A percentile compares a stretch with the other conserved stretches of the same genome.
Conservation (phyloP, 805 yeast species). For the Ogataea saltuana region DNA sequence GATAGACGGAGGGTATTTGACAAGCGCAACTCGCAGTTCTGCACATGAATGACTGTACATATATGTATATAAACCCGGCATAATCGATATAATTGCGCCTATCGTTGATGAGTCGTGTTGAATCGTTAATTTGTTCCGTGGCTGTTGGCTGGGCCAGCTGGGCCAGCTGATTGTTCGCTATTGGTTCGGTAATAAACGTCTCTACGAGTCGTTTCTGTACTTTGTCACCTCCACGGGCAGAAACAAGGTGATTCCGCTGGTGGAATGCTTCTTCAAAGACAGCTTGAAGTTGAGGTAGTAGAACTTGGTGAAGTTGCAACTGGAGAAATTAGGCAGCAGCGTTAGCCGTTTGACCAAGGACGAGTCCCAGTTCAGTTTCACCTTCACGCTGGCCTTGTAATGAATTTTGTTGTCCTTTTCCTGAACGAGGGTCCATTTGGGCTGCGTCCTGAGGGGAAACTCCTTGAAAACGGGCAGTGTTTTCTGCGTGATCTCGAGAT, state of each 20-base stretch:
- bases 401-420: conserved; percentile 7
- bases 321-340: conserved; percentile 25
- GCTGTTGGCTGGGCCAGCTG: too few species aligned
- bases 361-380: conserved; percentile 20
- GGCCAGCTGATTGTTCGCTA: background rate
- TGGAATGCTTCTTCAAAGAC: conserved; percentile 19
- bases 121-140: too few species aligned
- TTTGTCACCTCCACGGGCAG: conserved; percentile 28
- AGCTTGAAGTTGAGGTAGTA: conserved; percentile 21
- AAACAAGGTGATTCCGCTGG: conserved; percentile 17
- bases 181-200: background rate
- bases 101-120: background rate
- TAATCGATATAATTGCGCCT: too few species aligned
- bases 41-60: conserved; percentile 2
- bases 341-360: conserved; percentile 16
- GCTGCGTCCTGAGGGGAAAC: conserved; percentile 14
- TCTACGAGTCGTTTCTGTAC: conserved; percentile 8
- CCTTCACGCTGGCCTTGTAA: conserved; percentile 16
- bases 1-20: too few species aligned
- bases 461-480: conserved; percentile 22
- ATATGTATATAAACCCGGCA: background rate
- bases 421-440: conserved; percentile 18
- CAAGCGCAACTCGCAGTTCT: too few species aligned
- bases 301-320: conserved; percentile 22
- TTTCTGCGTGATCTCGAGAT: conserved; percentile 17